Conservation (phyloP, 2,329 filamentous ascomycete species). For the Ophiocordyceps camponoti-leonardi region DNA sequence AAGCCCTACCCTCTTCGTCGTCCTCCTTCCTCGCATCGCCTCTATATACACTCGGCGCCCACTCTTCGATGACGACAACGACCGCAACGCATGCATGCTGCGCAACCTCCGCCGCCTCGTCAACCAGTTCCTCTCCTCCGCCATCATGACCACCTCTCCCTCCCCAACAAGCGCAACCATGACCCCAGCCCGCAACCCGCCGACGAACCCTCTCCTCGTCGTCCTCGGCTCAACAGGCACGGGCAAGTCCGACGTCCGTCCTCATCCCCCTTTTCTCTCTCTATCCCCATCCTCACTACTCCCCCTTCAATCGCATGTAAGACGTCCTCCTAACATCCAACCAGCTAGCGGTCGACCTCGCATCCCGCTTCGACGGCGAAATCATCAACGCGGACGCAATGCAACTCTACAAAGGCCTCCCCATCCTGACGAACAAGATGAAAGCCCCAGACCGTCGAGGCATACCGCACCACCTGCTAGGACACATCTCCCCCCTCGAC, state of each 20-base stretch:
- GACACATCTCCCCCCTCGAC: conserved; percentile 56
- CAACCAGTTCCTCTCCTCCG: background rate
- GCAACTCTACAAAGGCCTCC: conserved; percentile 86
- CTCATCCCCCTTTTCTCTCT: background rate
- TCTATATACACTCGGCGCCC: too few species aligned
- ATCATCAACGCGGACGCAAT: conserved; percentile 96
- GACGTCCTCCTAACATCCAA: background rate
- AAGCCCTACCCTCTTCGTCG: too few species aligned
- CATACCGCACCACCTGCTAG: conserved; percentile 76
- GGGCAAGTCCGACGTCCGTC: conserved; percentile 70
- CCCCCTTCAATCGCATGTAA: background rate
- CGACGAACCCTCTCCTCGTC: conserved; percentile 50
- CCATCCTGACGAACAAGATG: conserved; percentile 93
- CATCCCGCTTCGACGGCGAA: conserved; percentile 70
- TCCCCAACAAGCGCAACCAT: conserved; percentile 6
- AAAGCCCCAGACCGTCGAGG: conserved; percentile 55
- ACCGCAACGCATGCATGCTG: background rate
- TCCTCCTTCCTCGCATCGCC: too few species aligned
- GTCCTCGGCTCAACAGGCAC: conserved; percentile 84
- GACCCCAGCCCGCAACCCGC: conserved; percentile 22
- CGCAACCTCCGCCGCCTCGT: background rate
- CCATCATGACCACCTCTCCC: background rate
- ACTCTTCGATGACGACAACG: too few species aligned
- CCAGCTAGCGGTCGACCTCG: conserved; percentile 79
- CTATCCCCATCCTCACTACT: too few species aligned